Percentiles rank a stretch among this genome's conserved stretches.
phyloP scores from a whole-genome alignment of 2,329 filamentous ascomycete species.

The Stagonosporopsis rhizophila region DNA sequence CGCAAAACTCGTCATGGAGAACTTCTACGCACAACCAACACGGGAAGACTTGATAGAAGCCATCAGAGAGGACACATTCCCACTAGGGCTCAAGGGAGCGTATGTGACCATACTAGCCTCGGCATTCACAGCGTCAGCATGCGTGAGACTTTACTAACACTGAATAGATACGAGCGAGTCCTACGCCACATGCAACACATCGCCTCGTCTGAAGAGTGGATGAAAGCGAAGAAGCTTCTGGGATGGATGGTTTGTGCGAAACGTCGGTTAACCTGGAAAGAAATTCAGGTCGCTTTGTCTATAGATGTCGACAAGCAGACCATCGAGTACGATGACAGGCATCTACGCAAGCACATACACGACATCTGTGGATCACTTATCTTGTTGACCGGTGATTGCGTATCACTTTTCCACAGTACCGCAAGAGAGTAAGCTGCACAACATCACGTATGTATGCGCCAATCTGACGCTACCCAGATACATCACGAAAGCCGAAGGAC shows the following conservation, averaged over 20 bases:
- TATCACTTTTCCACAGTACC: constrained; percentile 34
- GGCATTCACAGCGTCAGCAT: not conserved
- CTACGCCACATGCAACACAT: constrained; percentile 28
- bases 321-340: constrained; percentile 30
- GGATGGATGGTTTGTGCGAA: constrained; percentile 41
- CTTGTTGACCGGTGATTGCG: constrained; percentile 17
- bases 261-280: constrained; percentile 34
- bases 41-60: constrained; percentile 23
- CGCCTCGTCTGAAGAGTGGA: constrained; percentile 20
- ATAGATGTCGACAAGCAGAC: constrained; percentile 26
- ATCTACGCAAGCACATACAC: constrained; percentile 31
- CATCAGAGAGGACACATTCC: constrained; percentile 24
- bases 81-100: constrained; percentile 30
- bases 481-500: constrained; percentile 24
- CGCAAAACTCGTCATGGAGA: constrained; percentile 35
- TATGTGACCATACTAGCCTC: constrained; percentile 13
- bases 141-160: not conserved
- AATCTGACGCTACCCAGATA: constrained; percentile 22
- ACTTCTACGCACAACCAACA: constrained; percentile 25
- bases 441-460: not conserved
- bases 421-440: constrained; percentile 26
- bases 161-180: constrained; percentile 33
- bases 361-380: constrained; percentile 36
- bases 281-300: constrained; percentile 38
- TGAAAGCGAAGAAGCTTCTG: constrained; percentile 27